Evolutionary conservation across 371 early-diverging fungal species (phyloP).

Genomic region (Mucor racemosus): DNA sequence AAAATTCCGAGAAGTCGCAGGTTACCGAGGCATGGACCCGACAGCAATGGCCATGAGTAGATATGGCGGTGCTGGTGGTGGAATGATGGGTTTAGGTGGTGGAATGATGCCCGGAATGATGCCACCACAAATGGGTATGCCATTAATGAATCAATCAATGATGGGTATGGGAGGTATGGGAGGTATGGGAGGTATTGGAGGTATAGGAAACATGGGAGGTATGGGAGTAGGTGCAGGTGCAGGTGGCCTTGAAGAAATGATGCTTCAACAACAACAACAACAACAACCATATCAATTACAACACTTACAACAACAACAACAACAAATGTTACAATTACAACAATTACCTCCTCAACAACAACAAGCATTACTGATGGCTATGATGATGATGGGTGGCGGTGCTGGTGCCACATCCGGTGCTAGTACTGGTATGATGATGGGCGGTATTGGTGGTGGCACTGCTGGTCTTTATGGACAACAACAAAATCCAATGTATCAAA

Average conservation of each 20-base stretch:
- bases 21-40: conserved; percentile 10
- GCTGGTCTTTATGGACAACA: background rate
- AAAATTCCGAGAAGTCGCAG: conserved; percentile 20
- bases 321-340: conserved; percentile 16
- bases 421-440: background rate
- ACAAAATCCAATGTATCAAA: conserved; percentile 17
- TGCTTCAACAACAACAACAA: conserved; percentile 11
- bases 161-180: conserved; percentile 1
- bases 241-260: conserved; percentile 8
- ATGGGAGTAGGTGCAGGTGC: background rate
- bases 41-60: conserved; percentile 13
- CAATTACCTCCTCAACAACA: conserved; percentile 21
- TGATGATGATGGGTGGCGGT: conserved; percentile 18
- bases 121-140: conserved; percentile 7
- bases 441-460: background rate
- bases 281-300: conserved; percentile 10
- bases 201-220: background rate
- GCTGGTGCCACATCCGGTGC: background rate
- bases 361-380: conserved; percentile 18
- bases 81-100: conserved; percentile 13
- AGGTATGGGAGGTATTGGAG: background rate
- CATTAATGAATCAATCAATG: conserved; percentile 12
- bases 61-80: conserved; percentile 1
- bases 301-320: conserved; percentile 13
- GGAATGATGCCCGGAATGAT: conserved; percentile 23